Evolutionary conservation across 176 grass and related monocot genomes (phyloP), one percentile per base, ranked within the genome.

Genomic region (Oryza glumipatula): DNA sequence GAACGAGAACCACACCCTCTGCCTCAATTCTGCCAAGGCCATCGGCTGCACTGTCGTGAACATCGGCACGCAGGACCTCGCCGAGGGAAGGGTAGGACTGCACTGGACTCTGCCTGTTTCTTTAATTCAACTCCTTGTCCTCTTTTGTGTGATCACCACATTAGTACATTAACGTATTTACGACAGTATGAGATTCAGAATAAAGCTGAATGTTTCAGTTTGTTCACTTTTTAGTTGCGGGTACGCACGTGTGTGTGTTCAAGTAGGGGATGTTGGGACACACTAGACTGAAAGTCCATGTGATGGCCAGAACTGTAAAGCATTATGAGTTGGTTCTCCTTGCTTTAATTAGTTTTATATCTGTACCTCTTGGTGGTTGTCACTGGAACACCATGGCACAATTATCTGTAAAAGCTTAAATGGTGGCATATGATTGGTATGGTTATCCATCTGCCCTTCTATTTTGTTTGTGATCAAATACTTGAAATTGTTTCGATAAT

Each of bases 41-140:
- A 98, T 98, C 11, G 96, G 96, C 32, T 98, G 96, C 78, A 98
- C 96, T 16, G 80, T 98, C 15, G 93, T 98, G 69, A 98, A 98
- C 78, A 98, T 98, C 63, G 96, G 96, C 19, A 98, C 96, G 7
- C 93, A 95, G 67, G 96, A 98, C 74, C 91, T 98, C 13, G 91
- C 93, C 14, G 96, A 98, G 86, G 96, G 96, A 60, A 93, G 93
- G 89, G 96, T 98, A 83, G 9, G 79, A 79, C 23, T 92, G 79
- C 76, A 23, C 35, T 36, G 35, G 4, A 36, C 30, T 92, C 44
- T 26, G 33, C 23, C 54, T 22, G 4, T 19, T 56, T 7, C 6
- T 67, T 22, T 46, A 6, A 73, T 82, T 76, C 15, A 58, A 56
- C 70, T 60, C 26, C 71, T 33, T 69, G 4, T 19, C 2, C 9